Base-by-base conservation (phyloP, 352 stramenopile genomes). In the Pythium insidiosum region DNA sequence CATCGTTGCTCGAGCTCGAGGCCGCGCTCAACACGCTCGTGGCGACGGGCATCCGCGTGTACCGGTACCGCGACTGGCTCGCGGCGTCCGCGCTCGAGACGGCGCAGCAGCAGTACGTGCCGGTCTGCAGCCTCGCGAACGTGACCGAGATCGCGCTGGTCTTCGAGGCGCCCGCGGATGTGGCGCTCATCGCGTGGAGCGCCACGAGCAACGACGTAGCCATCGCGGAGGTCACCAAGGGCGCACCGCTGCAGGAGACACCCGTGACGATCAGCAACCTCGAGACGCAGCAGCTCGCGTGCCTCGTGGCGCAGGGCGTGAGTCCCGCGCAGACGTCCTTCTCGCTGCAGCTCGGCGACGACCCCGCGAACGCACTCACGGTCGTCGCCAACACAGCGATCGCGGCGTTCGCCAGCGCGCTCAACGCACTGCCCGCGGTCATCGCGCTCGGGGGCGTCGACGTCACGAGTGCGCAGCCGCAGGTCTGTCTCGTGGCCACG, bases 51-150 rank as follows among this genome's bases (percentile, higher is more conserved):
- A 68, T 86, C 6, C 59, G 63, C 7, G 50, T 92, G 2, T 86
- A 73, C 20, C 21, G 52, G 0, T 49, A 66, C 5, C 21, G 58
- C 0, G 52, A 45, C n/a, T 51, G 61, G 11, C 20, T 68, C 5
- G 35, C 58, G 0, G 47, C 63, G 6, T n/a, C n/a, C n/a, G n/a
- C n/a, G n/a, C n/a, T n/a, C n/a, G n/a, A n/a, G n/a, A n/a, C n/a
- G n/a, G 35, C 49, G 4, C 50, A 52, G 3, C 51, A 58, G 5
- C 39, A 42, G 6, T 88, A 77, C 31, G 43, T 59, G 19, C 64
- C 73, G 1, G 73, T 92, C 7, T 92, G 80, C 35, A 85, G 69
- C 38, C 51, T 84, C 2, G 55, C 57, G 5, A 72, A 60, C 11
- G 44, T 65, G 0, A 43, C 22, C 4, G 30, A 34, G 4, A 58